Percentiles rank a stretch among this genome's conserved stretches.
Evolutionary conservation across 208 protist species (phyloP).

Genomic region (Perkinsela sp.): DNA sequence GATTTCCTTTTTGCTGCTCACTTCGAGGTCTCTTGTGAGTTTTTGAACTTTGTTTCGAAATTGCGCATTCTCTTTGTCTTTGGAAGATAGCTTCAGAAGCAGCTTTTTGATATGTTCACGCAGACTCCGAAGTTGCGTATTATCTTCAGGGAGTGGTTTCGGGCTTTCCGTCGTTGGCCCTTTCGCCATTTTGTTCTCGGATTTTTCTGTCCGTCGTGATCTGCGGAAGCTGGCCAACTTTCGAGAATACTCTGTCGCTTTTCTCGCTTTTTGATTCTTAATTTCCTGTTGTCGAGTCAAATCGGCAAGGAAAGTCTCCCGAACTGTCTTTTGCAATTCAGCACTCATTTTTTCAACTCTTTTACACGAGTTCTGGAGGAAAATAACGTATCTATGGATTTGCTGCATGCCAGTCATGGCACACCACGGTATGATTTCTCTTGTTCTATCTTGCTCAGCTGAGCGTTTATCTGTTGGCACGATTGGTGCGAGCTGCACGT

Average conservation of each 20-base stretch:
- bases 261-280: too few relatives aligned
- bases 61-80: not conserved
- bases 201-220: too few relatives aligned
- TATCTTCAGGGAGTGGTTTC: too few relatives aligned
- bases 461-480: not conserved
- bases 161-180: too few relatives aligned
- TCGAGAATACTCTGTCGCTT: too few relatives aligned
- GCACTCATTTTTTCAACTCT: not conserved
- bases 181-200: too few relatives aligned
- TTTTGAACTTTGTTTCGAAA: not conserved
- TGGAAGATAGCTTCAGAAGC: not conserved
- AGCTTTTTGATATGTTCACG: not conserved
- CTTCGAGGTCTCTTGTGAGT: not conserved
- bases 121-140: not conserved
- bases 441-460: not conserved
- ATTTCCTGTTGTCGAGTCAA: too few relatives aligned
- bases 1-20: not conserved
- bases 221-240: too few relatives aligned
- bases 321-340: too few relatives aligned
- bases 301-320: too few relatives aligned
- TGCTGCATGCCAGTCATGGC: not conserved
- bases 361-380: not conserved
- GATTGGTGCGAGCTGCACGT: not conserved
- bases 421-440: not conserved
- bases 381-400: not conserved